Conservation (phyloP, 1,139 yeast genomes). For the Debaryomyces nepalensis region DNA sequence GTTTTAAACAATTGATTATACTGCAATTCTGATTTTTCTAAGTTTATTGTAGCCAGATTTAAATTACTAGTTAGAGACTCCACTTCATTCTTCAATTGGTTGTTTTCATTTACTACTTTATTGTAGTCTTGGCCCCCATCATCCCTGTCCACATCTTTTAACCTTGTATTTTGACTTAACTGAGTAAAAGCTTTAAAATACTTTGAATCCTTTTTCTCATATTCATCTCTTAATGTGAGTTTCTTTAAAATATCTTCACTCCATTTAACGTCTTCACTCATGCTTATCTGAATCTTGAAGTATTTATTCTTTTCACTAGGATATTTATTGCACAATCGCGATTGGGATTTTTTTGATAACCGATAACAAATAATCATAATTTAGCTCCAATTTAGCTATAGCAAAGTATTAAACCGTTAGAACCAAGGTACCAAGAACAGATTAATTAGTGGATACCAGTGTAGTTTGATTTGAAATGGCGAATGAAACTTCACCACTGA, state of each 20-base stretch:
- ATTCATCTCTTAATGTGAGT: conserved; percentile 35
- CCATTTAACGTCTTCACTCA: conserved; percentile 21
- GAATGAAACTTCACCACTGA: conserved; percentile 3
- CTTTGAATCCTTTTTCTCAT: conserved; percentile 37
- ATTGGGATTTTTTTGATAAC: not conserved
- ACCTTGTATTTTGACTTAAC: conserved; percentile 25
- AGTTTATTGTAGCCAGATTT: conserved; percentile 29
- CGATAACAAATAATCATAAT: conserved; percentile 1
- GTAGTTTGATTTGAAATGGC: conserved; percentile 7
- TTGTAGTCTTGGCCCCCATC: conserved; percentile 7
- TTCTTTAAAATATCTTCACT: conserved; percentile 29
- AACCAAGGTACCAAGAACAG: no score
- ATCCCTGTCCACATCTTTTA: conserved; percentile 17
- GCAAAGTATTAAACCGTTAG: not conserved
- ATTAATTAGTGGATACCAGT: not conserved
- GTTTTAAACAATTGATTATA: conserved; percentile 18
- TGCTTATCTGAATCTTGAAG: not conserved
- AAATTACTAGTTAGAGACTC: conserved; percentile 27
- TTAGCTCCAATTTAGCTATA: not conserved
- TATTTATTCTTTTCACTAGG: not conserved
- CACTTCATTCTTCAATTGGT: conserved; percentile 18
- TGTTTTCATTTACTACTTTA: conserved; percentile 12
- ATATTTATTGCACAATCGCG: conserved; percentile 9
- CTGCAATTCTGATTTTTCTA: conserved; percentile 27
- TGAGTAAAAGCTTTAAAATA: conserved; percentile 41